A percentile compares a stretch with the other conserved stretches of the same genome.
These are phyloP conservation scores for Quercus tomentella DNA, from an alignment of 331 rosid species.

Conservation along the genomic window DNA sequence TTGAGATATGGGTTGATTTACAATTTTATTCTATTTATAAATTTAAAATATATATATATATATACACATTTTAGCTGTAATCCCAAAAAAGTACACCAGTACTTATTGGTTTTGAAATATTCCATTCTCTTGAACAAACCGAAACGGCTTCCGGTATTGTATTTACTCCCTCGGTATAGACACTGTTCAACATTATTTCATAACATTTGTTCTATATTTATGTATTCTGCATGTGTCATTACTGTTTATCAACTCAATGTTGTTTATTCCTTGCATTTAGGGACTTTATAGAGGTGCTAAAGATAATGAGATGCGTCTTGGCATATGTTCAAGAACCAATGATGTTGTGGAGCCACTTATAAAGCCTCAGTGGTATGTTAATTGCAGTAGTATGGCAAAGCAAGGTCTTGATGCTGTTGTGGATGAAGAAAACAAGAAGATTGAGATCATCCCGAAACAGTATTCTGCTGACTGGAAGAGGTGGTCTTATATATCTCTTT, in stretches of 20 bases:
- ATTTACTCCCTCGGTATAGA: too few relatives aligned
- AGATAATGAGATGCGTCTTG: conserved; percentile 93
- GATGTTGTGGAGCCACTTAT: conserved; percentile 96
- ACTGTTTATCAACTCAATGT: not conserved
- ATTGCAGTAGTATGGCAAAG: conserved; percentile 61
- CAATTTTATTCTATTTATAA: too few relatives aligned
- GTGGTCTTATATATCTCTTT: conserved; percentile 31
- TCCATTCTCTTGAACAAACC: too few relatives aligned
- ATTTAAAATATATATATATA: too few relatives aligned
- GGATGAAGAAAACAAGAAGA: conserved; percentile 55
- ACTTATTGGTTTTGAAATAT: too few relatives aligned
- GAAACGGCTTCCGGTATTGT: too few relatives aligned
- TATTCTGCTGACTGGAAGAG: conserved; percentile 93
- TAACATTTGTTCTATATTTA: not conserved
- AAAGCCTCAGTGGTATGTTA: conserved; percentile 97
- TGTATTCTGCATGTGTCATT: not conserved
- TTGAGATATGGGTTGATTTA: too few relatives aligned
- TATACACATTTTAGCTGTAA: too few relatives aligned
- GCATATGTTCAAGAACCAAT: conserved; percentile 87
- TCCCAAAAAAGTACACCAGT: too few relatives aligned
- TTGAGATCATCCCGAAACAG: conserved; percentile 79
- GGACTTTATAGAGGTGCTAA: conserved; percentile 84
- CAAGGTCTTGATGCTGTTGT: conserved; percentile 73
- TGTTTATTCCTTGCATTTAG: conserved; percentile 34
- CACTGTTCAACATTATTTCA: not conserved